These are phyloP conservation scores for Penicillium argentinense DNA, from an alignment of 495 filamentous ascomycete species.

Conservation along the genomic window DNA sequence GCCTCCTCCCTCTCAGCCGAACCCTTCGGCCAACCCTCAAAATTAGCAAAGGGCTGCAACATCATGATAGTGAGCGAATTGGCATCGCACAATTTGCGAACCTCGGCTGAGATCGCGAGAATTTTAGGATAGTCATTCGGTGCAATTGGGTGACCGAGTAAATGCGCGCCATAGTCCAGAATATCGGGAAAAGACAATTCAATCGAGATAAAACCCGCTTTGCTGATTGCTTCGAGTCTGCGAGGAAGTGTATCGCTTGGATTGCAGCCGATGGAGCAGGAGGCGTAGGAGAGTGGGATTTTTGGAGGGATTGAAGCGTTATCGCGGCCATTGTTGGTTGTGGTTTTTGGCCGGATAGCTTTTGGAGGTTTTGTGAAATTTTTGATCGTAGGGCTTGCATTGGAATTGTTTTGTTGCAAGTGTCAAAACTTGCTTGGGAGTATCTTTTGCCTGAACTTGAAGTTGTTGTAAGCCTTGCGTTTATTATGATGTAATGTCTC, in stretches of 20 bases:
- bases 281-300: constrained; percentile 65
- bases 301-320: constrained; percentile 28
- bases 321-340: constrained; percentile 23
- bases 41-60: constrained; percentile 77
- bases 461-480: too few species aligned
- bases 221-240: constrained; percentile 65
- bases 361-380: background rate
- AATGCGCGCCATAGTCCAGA: constrained; percentile 55
- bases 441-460: too few species aligned
- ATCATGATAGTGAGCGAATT: constrained; percentile 63
- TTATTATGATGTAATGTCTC: constrained; percentile 15
- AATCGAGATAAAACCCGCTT: constrained; percentile 67
- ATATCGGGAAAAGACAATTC: constrained; percentile 79
- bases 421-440: too few species aligned
- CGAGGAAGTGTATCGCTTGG: constrained; percentile 56
- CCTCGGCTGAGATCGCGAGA: constrained; percentile 46
- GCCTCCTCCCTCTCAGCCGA: constrained; percentile 61
- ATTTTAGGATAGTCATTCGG: constrained; percentile 58
- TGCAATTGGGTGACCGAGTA: constrained; percentile 49
- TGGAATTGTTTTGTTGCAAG: too few species aligned
- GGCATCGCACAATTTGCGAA: constrained; percentile 52
- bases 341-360: background rate
- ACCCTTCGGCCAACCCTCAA: constrained; percentile 71
- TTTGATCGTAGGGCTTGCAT: background rate
- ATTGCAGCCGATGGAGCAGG: constrained; percentile 59